Evolutionary conservation across 2,329 filamentous ascomycete species (phyloP).

Genomic region (Nemania serpens): DNA sequence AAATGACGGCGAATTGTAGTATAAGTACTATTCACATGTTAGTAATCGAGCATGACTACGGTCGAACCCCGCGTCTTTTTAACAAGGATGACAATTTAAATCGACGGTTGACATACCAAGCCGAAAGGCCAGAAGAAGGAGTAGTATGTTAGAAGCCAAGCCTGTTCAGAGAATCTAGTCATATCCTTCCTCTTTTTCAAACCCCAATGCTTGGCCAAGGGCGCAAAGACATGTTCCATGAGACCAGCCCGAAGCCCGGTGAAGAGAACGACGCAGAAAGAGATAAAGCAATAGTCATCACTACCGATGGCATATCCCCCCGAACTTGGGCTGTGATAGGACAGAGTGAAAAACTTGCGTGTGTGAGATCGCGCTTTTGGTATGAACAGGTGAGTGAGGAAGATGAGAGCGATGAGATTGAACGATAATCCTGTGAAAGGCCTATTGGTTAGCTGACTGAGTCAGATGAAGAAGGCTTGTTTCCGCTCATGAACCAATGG

Average conservation of each 20-base stretch:
- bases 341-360: conserved; percentile 85
- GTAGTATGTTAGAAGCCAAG: conserved; percentile 88
- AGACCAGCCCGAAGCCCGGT: conserved; percentile 81
- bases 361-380: conserved; percentile 79
- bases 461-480: conserved; percentile 1
- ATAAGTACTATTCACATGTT: conserved; percentile 67
- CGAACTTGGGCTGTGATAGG: conserved; percentile 74
- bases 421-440: conserved; percentile 72
- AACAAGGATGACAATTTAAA: background rate
- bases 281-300: conserved; percentile 79
- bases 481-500: too few relatives aligned
- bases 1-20: conserved; percentile 77
- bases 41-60: background rate
- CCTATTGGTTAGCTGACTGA: conserved; percentile 24
- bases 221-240: conserved; percentile 87
- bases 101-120: conserved; percentile 61
- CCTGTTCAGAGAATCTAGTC: conserved; percentile 90
- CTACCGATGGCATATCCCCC: conserved; percentile 75
- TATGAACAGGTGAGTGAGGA: conserved; percentile 80
- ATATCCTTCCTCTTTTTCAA: conserved; percentile 76
- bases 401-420: conserved; percentile 82
- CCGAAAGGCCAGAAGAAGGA: conserved; percentile 80
- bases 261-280: conserved; percentile 80
- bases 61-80: conserved; percentile 15
- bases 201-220: conserved; percentile 73